Evolutionary conservation across 176 grass and related monocot species (phyloP), one percentile per base, ranked within the genome.

Genomic region (Aechmea fasciata): DNA sequence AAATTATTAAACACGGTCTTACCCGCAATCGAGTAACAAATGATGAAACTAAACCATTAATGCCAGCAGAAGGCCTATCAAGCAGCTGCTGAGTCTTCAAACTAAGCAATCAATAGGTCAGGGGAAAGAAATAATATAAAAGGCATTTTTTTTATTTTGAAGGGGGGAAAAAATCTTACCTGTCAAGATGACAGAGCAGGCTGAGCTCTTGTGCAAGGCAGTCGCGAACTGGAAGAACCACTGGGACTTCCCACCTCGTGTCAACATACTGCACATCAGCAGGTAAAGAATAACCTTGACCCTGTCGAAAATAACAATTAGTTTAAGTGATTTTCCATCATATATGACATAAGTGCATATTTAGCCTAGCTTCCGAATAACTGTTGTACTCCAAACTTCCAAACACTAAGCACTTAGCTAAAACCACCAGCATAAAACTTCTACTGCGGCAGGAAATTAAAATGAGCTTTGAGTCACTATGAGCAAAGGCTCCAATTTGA

Each of bases 201-300:
- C 49, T 70, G 80, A 99, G 84, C 71, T 99, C 89, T 49, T 85
- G 76, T 57, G 80, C 71, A 49, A 93, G 68, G 73, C 82, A 88
- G 78, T 93, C 94, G 59, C 80, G 82, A 65, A 93, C 82, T 26
- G 94, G 94, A 82, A 85, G 77, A 70, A 99, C 74, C 8, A 99
- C 74, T 25, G 94, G 94, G 23, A 90, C 72, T 48, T 99, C 71
- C 84, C 79, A 82, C 62, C 87, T 78, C 64, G 89, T 81, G 79
- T 90, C 89, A 71, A 99, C 80, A 80, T 90, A 99, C 47, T 99
- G 94, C 74, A 99, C 80, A 84, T 99, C 89, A 77, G 84, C 94
- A 49, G 94, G 87, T 78, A 99, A 87, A 77, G 94, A 87, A 49
- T 90, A 93, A 29, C 94, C 94, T 82, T 88, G 89, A 14, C 94